phyloP scores from a whole-genome alignment of 1,139 yeast genomes.

The Diutina pseudorugosa region DNA sequence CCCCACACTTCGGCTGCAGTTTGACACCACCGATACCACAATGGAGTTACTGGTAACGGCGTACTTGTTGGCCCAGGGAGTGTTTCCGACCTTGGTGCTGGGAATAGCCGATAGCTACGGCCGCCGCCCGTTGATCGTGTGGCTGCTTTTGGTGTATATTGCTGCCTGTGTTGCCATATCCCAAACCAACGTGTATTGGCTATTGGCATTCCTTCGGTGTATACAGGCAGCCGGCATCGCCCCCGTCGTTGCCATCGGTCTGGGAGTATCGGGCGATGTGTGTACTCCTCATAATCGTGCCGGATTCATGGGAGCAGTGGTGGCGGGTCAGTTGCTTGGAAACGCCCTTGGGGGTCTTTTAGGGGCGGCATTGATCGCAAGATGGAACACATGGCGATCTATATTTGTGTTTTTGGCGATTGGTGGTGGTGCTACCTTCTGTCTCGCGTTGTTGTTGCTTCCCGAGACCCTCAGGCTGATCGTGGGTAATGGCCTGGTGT shows the following conservation, averaged over 20 bases:
- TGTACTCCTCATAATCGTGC: conserved; percentile 55
- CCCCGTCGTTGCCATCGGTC: conserved; percentile 53
- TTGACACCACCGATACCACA: conserved; percentile 39
- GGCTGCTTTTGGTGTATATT: conserved; percentile 40
- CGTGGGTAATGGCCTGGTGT: conserved; percentile 41
- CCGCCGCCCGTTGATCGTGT: conserved; percentile 49
- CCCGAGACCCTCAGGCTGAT: conserved; percentile 65
- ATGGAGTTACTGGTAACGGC: conserved; percentile 62
- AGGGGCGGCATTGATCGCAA: background rate
- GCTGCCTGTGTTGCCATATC: conserved; percentile 55
- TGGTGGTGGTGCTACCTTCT: conserved; percentile 33
- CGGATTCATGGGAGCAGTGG: conserved; percentile 43
- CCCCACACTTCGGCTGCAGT: conserved; percentile 36
- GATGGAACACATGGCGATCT: background rate
- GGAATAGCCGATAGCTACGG: conserved; percentile 60
- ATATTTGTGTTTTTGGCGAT: conserved; percentile 59
- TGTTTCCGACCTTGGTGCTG: conserved; percentile 50
- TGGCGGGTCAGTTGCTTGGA: conserved; percentile 42
- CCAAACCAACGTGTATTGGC: conserved; percentile 36
- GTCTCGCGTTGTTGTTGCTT: conserved; percentile 26
- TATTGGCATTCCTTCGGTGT: conserved; percentile 37
- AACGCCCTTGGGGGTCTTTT: conserved; percentile 2
- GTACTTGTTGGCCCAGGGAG: conserved; percentile 59
- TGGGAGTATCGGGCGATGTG: conserved; percentile 61
- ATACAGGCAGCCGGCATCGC: conserved; percentile 62